Conservation (phyloP, 805 yeast species). For the Isabelozyma gotoi region DNA sequence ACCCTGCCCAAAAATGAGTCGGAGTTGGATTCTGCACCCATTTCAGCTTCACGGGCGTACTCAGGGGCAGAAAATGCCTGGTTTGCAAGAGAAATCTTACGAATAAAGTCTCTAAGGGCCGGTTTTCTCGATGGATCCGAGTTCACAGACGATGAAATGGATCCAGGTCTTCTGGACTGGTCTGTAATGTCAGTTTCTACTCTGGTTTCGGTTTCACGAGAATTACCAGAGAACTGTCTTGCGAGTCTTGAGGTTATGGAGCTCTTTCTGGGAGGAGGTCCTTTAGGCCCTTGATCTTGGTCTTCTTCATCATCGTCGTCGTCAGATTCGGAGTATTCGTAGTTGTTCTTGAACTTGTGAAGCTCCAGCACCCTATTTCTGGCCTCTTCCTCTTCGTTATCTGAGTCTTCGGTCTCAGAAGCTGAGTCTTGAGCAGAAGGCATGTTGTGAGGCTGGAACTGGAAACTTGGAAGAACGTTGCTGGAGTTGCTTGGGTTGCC, state of each 20-base stretch:
- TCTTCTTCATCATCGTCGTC: constrained; percentile 5
- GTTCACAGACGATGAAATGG: constrained; percentile 6
- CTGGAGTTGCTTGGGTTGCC: background rate
- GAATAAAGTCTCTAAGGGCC: constrained; percentile 28
- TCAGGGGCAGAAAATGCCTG: constrained; percentile 20
- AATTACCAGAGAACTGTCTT: too few species aligned
- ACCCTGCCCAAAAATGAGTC: constrained; percentile 43
- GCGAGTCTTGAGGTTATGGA: too few species aligned
- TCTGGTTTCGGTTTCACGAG: constrained; percentile 1
- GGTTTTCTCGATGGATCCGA: constrained; percentile 8
- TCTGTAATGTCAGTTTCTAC: constrained; percentile 24
- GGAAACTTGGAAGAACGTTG: constrained; percentile 21
- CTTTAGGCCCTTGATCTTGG: constrained; percentile 8
- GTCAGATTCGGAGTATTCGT: constrained; percentile 5
- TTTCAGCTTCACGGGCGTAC: constrained; percentile 7
- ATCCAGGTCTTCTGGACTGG: constrained; percentile 10
- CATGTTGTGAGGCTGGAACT: constrained; percentile 6
- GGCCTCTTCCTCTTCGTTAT: constrained; percentile 10
- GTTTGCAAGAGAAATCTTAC: constrained; percentile 36
- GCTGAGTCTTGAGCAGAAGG: background rate
- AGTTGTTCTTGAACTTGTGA: background rate
- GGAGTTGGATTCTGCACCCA: constrained; percentile 21
- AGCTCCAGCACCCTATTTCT: constrained; percentile 1
- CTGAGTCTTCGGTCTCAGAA: constrained; percentile 7
- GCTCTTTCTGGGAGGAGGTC: constrained; percentile 2